Evolutionary conservation across 1,284 basidiomycete genomes (phyloP).

Genomic region (Moniliophthora roreri): DNA sequence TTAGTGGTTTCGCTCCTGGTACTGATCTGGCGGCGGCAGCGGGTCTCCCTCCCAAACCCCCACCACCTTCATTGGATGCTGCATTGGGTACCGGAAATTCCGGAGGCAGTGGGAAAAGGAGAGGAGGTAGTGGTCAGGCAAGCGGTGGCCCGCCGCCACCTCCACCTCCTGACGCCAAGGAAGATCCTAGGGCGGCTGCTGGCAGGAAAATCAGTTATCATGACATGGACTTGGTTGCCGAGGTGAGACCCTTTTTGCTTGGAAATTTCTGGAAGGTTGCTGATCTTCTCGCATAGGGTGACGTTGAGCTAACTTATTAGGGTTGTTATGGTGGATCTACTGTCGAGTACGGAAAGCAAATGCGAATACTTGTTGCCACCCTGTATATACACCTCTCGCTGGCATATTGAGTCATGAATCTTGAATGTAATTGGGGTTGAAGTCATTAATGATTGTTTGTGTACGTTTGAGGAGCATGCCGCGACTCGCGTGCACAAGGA

Average conservation of each 20-base stretch:
- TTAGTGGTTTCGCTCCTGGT: slow-evolving; percentile 63
- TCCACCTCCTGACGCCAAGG: slow-evolving; percentile 81
- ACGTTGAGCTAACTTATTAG: slow-evolving; percentile 78
- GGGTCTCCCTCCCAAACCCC: slow-evolving; percentile 76
- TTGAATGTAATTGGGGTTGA: background rate
- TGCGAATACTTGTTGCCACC: background rate
- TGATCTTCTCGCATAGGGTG: slow-evolving; percentile 43
- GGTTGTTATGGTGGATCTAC: background rate
- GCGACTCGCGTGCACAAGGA: background rate
- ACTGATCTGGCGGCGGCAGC: slow-evolving; percentile 61
- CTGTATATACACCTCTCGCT: background rate
- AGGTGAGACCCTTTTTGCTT: slow-evolving; percentile 37
- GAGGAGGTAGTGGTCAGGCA: slow-evolving; percentile 27
- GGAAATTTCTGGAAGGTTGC: slow-evolving; percentile 8
- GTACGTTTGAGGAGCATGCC: too few species aligned
- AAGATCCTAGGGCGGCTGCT: slow-evolving; percentile 82
- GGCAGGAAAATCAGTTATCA: slow-evolving; percentile 83
- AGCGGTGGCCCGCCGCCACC: slow-evolving; percentile 59
- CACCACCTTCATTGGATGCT: slow-evolving; percentile 56
- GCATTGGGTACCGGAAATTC: slow-evolving; percentile 48
- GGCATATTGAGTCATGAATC: background rate
- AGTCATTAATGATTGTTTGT: too few species aligned
- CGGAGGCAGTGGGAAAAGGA: slow-evolving; percentile 21
- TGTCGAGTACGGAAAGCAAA: too few species aligned
- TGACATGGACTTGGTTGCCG: slow-evolving; percentile 85